phyloP scores from a whole-genome alignment of 345 rosid species.

The Syzygium grande region DNA sequence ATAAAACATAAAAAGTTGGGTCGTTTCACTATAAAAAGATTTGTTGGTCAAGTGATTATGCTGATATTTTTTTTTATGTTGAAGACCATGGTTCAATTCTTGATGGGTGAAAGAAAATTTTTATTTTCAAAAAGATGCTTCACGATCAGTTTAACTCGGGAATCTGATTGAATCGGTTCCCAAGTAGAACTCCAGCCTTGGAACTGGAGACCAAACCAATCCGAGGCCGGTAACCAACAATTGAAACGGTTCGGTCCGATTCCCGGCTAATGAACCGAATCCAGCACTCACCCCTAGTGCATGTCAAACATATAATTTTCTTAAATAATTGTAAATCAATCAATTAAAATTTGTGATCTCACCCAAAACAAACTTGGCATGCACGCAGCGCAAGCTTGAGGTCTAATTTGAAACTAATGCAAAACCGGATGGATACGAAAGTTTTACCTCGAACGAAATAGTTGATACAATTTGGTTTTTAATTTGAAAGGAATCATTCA shows the following conservation, averaged over 20 bases:
- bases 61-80: background rate
- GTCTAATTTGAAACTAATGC: too few relatives aligned
- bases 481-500: too few relatives aligned
- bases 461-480: too few relatives aligned
- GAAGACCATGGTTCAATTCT: background rate
- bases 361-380: too few relatives aligned
- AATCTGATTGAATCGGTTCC: accelerated
- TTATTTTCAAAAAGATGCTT: accelerated
- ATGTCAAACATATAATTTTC: too few relatives aligned
- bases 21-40: accelerated
- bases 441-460: too few relatives aligned
- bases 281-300: background rate
- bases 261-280: background rate
- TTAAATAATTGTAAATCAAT: too few relatives aligned
- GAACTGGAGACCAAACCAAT: accelerated
- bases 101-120: background rate
- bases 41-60: too few relatives aligned
- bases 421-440: too few relatives aligned
- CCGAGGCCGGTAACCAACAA: accelerated
- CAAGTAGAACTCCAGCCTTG: accelerated
- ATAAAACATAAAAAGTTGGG: accelerated
- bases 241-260: accelerated
- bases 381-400: too few relatives aligned
- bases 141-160: accelerated
- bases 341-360: too few relatives aligned